Evolutionary conservation across 2,329 filamentous ascomycete genomes (phyloP), one percentile per base, ranked within the genome.

Genomic region (Hymenoscyphus linearis): DNA sequence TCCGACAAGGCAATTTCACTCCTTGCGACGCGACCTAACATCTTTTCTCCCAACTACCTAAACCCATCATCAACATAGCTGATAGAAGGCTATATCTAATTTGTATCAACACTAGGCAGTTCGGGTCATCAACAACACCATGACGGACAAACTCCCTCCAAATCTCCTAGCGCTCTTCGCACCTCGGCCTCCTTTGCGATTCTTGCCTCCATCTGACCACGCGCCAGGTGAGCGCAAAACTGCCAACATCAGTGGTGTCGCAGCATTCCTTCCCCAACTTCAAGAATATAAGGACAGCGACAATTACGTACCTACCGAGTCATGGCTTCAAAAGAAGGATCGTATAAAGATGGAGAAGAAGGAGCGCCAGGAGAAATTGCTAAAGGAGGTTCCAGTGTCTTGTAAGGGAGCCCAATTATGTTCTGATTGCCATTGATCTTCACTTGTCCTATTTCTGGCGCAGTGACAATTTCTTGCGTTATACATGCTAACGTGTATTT

Each of bases 141-240:
- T 98, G 95, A 98, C 95, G 57, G 93, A 97, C 82, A 95, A 96
- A 78, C 88, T 99, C 22, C 93, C 95, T 62, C 91, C 90, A 60
- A 93, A 96, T 74, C 84, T 98, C 62, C 83, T 98, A 70, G 90
- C 90, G 77, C 90, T 98, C 68, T 99, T 99, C 79, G 90, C 93
- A 77, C 91, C 95, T 74, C 90, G 95, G 63, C 95, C 95, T 69
- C 89, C 93, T 62, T 80, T 98, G 74, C 89, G 92, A 76, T 98
- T 91, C 83, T 86, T 96, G 63, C 88, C 89, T 63, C 90, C 92
- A 6, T 81, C 83, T 69, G 93, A 98, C 76, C 82, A 90, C 74
- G 85, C 93, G 64, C 89, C 93, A 12, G 91, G 95, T 76, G 85
- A 93, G 67, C 88, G 91, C 70, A 86, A 82, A 74, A 96, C 91